Evolutionary conservation across 192 early-diverging fungal species (phyloP), one percentile per base, ranked within the genome.

Genomic region (Umbelopsis sp.): DNA sequence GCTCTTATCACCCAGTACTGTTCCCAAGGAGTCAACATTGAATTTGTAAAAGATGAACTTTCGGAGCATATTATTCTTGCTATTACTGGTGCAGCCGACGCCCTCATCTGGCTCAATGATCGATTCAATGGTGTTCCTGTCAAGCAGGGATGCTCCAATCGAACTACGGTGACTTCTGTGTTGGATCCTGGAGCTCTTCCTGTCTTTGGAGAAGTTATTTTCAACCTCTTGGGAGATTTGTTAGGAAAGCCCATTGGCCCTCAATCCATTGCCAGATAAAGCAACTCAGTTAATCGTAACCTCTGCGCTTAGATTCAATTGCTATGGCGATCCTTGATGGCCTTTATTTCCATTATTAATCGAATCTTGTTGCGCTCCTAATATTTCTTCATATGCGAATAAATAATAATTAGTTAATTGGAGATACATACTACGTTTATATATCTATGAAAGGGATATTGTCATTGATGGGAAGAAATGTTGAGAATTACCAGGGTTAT

Each of bases 221-320:
- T 36, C 36, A 56, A 45, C 43, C 50, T 31, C 2, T 36, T 71
- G 12, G 51, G 38, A 25, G 69, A 41, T 25, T 43, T 71, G 3
- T 34, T 71, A 11, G 69, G 69, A 5, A 50, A 54, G 11, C 50
- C 50, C 6, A 71, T 71, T 56, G 69, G 69, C 44, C 69, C 69
- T 14, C 12, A 29, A n/a, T 29, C 26, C 34, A 62, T 62, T 34
- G 56, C 56, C 31, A 53, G 21, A 53, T 53, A 53, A n/a, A 10
- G 38, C 38, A 41, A 11, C 12, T 41, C 38, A 1, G 8, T 41
- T 41, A 11, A 11, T 41, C 38, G 38, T 6, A 41, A 41, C 5
- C 12, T 41, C n/a, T 6, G 38, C 7, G 38, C 38, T 41, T 5
- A 41, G n/a, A n/a, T n/a, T n/a, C n/a, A n/a, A n/a, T n/a, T n/a